These are phyloP conservation scores for Saccharum spontaneum DNA, from an alignment of 176 grass and related monocot genomes.

Conservation along the genomic window DNA sequence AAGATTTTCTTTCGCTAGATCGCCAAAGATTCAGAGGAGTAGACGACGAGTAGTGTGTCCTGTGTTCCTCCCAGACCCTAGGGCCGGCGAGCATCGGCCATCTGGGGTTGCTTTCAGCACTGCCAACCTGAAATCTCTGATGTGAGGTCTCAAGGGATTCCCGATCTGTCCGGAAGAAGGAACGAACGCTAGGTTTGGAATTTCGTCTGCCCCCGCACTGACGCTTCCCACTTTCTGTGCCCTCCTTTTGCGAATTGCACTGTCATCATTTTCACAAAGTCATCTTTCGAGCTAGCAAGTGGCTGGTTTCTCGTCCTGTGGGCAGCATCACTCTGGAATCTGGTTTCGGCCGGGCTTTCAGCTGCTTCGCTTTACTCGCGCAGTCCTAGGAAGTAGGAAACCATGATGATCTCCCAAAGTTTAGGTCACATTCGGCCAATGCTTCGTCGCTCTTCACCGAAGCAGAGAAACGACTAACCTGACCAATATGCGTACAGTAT, in stretches of 20 bases:
- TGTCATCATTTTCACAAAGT: not conserved
- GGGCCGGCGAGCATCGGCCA: not conserved
- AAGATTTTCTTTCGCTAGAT: not conserved
- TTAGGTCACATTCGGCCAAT: not conserved
- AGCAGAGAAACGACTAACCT: too few species aligned
- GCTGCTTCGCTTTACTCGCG: not conserved
- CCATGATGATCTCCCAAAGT: not conserved
- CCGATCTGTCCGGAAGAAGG: not conserved
- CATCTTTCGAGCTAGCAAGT: not conserved
- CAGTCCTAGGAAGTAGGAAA: not conserved
- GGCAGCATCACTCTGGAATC: not conserved
- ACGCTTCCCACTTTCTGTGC: not conserved
- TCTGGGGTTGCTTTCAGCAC: conserved; percentile 18
- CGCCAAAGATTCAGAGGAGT: not conserved
- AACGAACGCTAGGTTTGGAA: not conserved
- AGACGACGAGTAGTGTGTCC: not conserved
- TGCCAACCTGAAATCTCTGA: not conserved
- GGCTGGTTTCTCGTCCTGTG: not conserved
- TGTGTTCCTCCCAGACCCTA: not conserved
- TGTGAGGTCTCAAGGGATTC: conserved; percentile 1
- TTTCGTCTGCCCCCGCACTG: not conserved
- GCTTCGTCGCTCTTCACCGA: too few species aligned
- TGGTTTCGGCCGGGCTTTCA: not conserved
- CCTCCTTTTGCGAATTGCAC: conserved; percentile 8
- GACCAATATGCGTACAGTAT: too few species aligned